Evolutionary conservation across 306 rosid species (phyloP).

Genomic region (Glycine tomentella): DNA sequence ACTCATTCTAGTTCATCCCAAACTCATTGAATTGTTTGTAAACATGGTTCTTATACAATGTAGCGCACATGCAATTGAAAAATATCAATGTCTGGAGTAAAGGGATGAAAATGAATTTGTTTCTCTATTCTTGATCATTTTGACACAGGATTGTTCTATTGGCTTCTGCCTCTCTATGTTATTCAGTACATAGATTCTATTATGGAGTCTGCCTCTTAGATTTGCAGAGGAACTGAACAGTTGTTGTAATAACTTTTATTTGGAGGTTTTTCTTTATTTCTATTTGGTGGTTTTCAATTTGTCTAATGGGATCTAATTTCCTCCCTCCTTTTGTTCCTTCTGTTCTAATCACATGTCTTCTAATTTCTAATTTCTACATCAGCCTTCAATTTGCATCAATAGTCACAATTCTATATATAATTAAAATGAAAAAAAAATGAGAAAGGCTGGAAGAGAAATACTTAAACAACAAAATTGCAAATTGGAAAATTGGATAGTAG

Average conservation of each 20-base stretch:
- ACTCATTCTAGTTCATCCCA: constrained; percentile 22
- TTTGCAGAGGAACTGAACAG: constrained; percentile 2
- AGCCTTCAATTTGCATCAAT: too few relatives aligned
- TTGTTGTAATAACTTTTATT: constrained; percentile 1
- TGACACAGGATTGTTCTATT: background rate
- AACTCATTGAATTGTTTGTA: background rate
- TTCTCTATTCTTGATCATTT: background rate
- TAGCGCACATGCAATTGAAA: background rate
- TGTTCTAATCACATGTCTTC: too few relatives aligned
- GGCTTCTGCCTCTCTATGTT: background rate
- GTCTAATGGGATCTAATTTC: too few relatives aligned
- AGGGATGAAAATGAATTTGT: background rate
- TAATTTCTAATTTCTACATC: too few relatives aligned
- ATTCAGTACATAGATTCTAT: background rate
- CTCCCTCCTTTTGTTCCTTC: too few relatives aligned
- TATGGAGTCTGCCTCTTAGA: background rate
- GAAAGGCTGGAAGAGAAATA: too few relatives aligned
- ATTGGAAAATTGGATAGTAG: too few relatives aligned
- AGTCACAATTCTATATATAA: too few relatives aligned
- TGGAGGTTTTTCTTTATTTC: too few relatives aligned
- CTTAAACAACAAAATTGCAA: too few relatives aligned
- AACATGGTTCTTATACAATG: constrained; percentile 10
- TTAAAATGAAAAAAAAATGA: too few relatives aligned
- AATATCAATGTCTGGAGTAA: background rate
- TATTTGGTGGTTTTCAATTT: too few relatives aligned